Percentiles rank a stretch among this genome's conserved stretches.
phyloP scores from a whole-genome alignment of 345 rosid species.

The Eucalyptus albens region DNA sequence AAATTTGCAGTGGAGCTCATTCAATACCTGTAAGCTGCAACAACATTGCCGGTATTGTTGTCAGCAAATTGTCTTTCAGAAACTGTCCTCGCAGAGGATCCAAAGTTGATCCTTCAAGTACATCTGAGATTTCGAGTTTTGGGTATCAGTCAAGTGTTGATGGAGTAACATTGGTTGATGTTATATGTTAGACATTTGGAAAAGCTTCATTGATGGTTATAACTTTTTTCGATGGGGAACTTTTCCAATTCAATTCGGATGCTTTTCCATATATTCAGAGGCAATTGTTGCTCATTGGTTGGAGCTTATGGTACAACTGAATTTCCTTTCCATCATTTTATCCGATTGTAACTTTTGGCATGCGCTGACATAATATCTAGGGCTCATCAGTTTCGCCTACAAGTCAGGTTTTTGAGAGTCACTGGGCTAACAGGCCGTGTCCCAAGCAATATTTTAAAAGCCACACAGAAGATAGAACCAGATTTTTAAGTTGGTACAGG shows the following conservation, averaged over 20 bases:
- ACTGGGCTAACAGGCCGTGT: neutral
- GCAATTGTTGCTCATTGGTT: neutral
- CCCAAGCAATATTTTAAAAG: neutral
- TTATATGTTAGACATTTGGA: neutral
- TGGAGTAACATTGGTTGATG: neutral
- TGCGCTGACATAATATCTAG: neutral
- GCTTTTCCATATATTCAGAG: neutral
- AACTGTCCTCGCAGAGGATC: neutral
- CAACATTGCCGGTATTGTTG: neutral
- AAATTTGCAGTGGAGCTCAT: constrained; percentile 75
- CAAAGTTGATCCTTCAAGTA: neutral
- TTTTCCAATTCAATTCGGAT: neutral
- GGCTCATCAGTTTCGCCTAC: neutral
- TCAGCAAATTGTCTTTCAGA: neutral
- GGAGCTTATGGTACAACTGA: neutral
- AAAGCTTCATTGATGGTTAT: neutral
- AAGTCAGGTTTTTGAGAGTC: neutral
- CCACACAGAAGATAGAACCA: neutral
- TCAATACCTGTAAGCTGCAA: constrained; percentile 26
- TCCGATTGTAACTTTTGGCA: neutral
- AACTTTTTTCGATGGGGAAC: neutral
- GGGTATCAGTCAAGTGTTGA: neutral
- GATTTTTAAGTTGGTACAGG: neutral
- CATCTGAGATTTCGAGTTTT: neutral
- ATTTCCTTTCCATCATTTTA: neutral